phyloP scores from a whole-genome alignment of 2,329 filamentous ascomycete genomes.

The Parafenestella ontariensis region DNA sequence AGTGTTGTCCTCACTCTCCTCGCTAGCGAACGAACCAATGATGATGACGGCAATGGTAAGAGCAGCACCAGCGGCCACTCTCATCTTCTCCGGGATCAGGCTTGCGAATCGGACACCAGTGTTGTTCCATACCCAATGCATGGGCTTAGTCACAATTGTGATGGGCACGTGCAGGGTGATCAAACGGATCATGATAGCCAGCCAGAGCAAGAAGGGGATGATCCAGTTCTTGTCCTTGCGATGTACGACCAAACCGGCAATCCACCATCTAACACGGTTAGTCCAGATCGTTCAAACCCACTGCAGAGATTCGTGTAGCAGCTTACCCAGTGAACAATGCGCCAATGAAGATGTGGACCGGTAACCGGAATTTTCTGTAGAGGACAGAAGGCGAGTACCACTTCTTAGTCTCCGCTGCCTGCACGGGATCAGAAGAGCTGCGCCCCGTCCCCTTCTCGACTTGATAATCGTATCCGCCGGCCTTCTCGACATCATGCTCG shows the following conservation, averaged over 20 bases:
- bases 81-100: conserved; percentile 70
- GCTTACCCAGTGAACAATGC: conserved; percentile 61
- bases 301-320: conserved; percentile 6
- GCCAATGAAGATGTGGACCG: conserved; percentile 52
- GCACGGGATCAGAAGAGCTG: conserved; percentile 34
- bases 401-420: conserved; percentile 26
- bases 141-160: conserved; percentile 69
- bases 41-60: conserved; percentile 75
- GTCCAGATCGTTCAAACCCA: conserved; percentile 8
- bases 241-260: conserved; percentile 75
- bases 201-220: conserved; percentile 82
- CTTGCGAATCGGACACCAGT: conserved; percentile 66
- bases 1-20: conserved; percentile 77
- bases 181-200: conserved; percentile 75
- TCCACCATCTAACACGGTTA: conserved; percentile 69
- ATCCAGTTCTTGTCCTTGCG: conserved; percentile 79
- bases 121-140: conserved; percentile 71
- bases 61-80: conserved; percentile 67
- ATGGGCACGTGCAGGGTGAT: conserved; percentile 77
- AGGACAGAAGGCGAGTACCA: conserved; percentile 24
- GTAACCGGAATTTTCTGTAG: conserved; percentile 52
- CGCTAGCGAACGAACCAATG: conserved; percentile 77
- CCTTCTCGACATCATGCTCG: conserved; percentile 44
- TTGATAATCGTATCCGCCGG: conserved; percentile 45
- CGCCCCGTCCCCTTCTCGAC: conserved; percentile 50